Evolutionary conservation across 2,329 filamentous ascomycete genomes (phyloP).

Genomic region (Mycosphaerelloides madeirae): DNA sequence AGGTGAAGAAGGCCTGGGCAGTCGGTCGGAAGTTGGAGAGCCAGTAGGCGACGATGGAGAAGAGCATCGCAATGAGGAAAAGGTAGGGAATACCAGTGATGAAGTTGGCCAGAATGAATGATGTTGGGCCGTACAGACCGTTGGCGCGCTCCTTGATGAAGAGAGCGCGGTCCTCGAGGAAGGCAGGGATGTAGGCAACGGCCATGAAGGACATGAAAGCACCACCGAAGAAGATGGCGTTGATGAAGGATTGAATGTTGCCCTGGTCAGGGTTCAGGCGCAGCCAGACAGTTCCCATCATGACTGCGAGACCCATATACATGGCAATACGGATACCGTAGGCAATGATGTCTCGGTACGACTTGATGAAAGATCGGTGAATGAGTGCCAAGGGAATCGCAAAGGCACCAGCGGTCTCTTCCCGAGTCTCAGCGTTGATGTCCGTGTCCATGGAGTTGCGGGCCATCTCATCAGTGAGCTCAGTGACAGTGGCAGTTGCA

Average conservation of each 20-base stretch:
- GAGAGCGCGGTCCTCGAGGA: constrained; percentile 67
- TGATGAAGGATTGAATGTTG: constrained; percentile 76
- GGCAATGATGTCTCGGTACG: constrained; percentile 74
- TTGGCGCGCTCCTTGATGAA: constrained; percentile 74
- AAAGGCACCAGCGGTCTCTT: constrained; percentile 41
- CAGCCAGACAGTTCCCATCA: constrained; percentile 87
- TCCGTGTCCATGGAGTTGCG: constrained; percentile 31
- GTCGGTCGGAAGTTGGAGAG: constrained; percentile 67
- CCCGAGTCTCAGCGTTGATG: constrained; percentile 25
- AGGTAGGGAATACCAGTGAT: constrained; percentile 74
- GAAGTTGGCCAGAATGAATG: constrained; percentile 72
- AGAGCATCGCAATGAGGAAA: constrained; percentile 69
- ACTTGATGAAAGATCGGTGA: constrained; percentile 77
- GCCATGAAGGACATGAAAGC: constrained; percentile 50
- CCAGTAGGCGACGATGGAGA: constrained; percentile 73
- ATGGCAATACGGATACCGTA: constrained; percentile 79
- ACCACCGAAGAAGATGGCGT: constrained; percentile 60
- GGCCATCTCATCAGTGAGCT: constrained; percentile 34
- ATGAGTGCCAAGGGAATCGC: constrained; percentile 61
- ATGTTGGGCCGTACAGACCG: constrained; percentile 67
- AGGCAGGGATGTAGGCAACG: constrained; percentile 75
- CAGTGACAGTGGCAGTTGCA: constrained; percentile 31
- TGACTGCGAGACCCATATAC: constrained; percentile 74
- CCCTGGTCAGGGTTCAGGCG: constrained; percentile 63
- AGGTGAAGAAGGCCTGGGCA: constrained; percentile 65